These are phyloP conservation scores for Fusarium robinianum DNA, from an alignment of 2,329 filamentous ascomycete genomes.

Conservation along the genomic window DNA sequence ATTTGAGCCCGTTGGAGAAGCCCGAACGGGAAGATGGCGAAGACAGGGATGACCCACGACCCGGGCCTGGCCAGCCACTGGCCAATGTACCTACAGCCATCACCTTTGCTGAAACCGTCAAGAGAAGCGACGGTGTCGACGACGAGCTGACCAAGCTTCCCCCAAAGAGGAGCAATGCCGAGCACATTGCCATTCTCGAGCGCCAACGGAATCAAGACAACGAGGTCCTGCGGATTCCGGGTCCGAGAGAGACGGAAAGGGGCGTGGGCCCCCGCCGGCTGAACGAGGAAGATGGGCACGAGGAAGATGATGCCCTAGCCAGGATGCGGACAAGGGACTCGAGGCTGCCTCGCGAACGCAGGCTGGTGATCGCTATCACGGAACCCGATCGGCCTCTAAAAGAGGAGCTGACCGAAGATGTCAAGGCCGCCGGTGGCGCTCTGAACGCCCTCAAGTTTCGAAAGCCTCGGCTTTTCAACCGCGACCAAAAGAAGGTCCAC, in stretches of 20 bases:
- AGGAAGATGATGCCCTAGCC: conserved; percentile 41
- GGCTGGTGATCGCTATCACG: conserved; percentile 68
- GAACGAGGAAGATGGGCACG: conserved; percentile 45
- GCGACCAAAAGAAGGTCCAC: conserved; percentile 46
- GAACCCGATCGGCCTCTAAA: conserved; percentile 55
- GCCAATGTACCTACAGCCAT: conserved; percentile 49
- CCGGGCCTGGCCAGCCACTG: conserved; percentile 10
- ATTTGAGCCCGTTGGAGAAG: conserved; percentile 30
- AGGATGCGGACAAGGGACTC: conserved; percentile 37
- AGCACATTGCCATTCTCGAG: conserved; percentile 87
- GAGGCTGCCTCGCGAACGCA: conserved; percentile 42
- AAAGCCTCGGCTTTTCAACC: conserved; percentile 47
- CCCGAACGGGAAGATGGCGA: conserved; percentile 21
- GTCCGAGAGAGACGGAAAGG: conserved; percentile 85
- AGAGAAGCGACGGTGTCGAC: conserved; percentile 59
- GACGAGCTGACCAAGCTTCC: conserved; percentile 52
- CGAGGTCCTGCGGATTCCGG: conserved; percentile 83
- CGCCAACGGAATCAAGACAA: conserved; percentile 78
- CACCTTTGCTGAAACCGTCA: conserved; percentile 70
- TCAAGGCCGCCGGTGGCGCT: conserved; percentile 47
- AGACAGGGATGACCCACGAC: conserved; percentile 11
- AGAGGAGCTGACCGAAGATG: conserved; percentile 49
- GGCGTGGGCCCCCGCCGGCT: conserved; percentile 71
- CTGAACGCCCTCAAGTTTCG: conserved; percentile 50
- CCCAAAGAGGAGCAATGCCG: conserved; percentile 64